Percentiles rank a stretch among this genome's conserved stretches.
Evolutionary conservation across 352 stramenopile genomes (phyloP).

Genomic region (Pythium chondricola): DNA sequence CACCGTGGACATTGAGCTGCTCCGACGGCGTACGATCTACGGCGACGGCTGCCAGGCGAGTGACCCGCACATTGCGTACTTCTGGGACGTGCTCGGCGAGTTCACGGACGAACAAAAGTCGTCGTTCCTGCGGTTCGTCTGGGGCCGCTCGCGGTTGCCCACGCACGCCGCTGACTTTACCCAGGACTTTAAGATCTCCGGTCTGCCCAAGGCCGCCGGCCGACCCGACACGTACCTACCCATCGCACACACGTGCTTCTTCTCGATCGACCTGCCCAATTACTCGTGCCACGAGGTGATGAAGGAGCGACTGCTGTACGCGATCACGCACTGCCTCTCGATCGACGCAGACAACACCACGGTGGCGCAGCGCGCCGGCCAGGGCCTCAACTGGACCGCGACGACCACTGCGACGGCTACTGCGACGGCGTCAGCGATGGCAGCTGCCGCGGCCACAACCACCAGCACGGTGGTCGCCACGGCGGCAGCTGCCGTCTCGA

Average conservation of each 20-base stretch:
- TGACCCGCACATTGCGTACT: constrained; percentile 84
- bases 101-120: constrained; percentile 89
- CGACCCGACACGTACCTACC: constrained; percentile 79
- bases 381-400: constrained; percentile 80
- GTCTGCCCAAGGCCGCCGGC: constrained; percentile 64
- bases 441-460: constrained; percentile 5
- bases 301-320: constrained; percentile 80
- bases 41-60: constrained; percentile 81
- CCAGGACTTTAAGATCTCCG: constrained; percentile 88
- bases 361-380: constrained; percentile 77
- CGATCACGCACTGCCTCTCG: constrained; percentile 84
- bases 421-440: constrained; percentile 18
- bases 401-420: constrained; percentile 19
- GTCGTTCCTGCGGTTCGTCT: constrained; percentile 86
- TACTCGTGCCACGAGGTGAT: constrained; percentile 77
- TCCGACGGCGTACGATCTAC: constrained; percentile 86
- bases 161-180: constrained; percentile 85
- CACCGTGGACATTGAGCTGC: constrained; percentile 82
- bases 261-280: constrained; percentile 80
- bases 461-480: constrained; percentile 18
- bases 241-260: constrained; percentile 87
- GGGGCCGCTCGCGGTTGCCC: constrained; percentile 85
- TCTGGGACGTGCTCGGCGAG: constrained; percentile 85
- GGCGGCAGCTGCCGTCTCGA: constrained; percentile 51
- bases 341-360: constrained; percentile 88